Evolutionary conservation across 352 stramenopile species (phyloP).

Genomic region (Sclerospora graminicola): DNA sequence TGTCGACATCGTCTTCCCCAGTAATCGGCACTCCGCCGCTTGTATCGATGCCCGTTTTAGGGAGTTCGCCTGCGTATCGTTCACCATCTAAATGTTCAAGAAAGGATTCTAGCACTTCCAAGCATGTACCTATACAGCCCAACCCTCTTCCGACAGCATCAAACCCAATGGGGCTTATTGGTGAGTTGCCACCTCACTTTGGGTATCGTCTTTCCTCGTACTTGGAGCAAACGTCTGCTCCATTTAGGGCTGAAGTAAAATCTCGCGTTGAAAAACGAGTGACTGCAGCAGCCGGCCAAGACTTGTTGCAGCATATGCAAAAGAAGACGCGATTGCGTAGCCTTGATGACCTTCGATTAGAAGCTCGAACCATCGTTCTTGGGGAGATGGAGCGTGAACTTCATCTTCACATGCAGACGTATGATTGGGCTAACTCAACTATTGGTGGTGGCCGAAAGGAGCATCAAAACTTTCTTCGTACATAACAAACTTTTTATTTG

Average conservation of each 20-base stretch:
- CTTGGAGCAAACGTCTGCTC: slow-evolving; percentile 56
- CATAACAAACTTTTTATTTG: slow-evolving; percentile 42
- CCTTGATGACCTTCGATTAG: slow-evolving; percentile 51
- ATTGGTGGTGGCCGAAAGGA: slow-evolving; percentile 7
- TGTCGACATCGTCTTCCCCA: slow-evolving; percentile 14
- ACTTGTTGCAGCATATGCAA: slow-evolving; percentile 75
- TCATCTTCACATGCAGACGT: slow-evolving; percentile 59
- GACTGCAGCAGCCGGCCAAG: slow-evolving; percentile 53
- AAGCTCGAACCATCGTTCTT: slow-evolving; percentile 51
- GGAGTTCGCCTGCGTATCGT: slow-evolving; percentile 11
- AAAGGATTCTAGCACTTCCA: slow-evolving; percentile 11
- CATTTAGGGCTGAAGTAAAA: slow-evolving; percentile 61
- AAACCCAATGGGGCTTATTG: slow-evolving; percentile 57
- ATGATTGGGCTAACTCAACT: slow-evolving; percentile 45
- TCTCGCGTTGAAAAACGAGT: slow-evolving; percentile 70
- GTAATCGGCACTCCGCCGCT: slow-evolving; percentile 10
- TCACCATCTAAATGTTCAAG: slow-evolving; percentile 14
- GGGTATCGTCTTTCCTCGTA: slow-evolving; percentile 58
- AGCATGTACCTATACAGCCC: slow-evolving; percentile 67
- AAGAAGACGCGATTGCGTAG: slow-evolving; percentile 73
- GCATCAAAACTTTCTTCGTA: slow-evolving; percentile 37
- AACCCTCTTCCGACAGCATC: slow-evolving; percentile 64
- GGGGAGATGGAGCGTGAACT: slow-evolving; percentile 67
- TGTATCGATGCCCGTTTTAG: slow-evolving; percentile 11
- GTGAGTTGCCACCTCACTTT: slow-evolving; percentile 42